Base-by-base conservation (phyloP, 2,329 filamentous ascomycete genomes). In the Capronia americana region DNA sequence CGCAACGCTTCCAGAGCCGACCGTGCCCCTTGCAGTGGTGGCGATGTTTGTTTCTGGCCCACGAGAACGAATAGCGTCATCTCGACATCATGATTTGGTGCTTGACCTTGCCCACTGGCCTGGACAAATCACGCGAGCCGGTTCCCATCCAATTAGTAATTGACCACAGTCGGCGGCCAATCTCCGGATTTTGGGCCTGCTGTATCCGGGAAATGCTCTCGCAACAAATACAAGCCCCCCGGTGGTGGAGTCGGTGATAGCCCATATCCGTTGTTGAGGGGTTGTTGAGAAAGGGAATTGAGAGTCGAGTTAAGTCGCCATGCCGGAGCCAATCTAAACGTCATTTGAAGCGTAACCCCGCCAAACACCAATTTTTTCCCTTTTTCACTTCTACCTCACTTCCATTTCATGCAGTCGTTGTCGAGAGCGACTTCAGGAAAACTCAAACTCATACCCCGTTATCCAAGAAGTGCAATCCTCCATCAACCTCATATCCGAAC, bases 271-370 rank as follows among this genome's bases (percentile, higher is more conserved):
- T 24, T 24, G 34, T 46, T 26, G 44, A 59, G 57, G 30, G 57
- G 48, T 6, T 12, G 48, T 23, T 12, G 56, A 26, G 24, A 51
- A 44, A 53, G 58, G 32, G 46, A 17, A 50, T n/a, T n/a, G n/a
- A 34, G 24, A 48, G n/a, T 59, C n/a, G 20, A 17, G 23, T 26
- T 11, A 50, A n/a, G 46, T 23, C 8, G 46, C n/a, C 46, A 8
- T 41, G 20, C 17, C 28, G 28, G 38, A 60, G 30, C 34, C 57
- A 60, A 60, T 60, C 38, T 34, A 50, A 62, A 55, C 53, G 61
- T 63, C 61, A 63, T 60, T 58, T 60, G 14, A 28, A n/a, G 14
- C 17, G 20, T 6, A 10, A 48, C 57, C 57, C 57, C 57, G n/a
- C 55, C 23, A 12, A 23, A 44, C n/a, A 20, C 32, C 17, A n/a